Base-by-base conservation (phyloP, 352 stramenopile species). In the Globisporangium polare region DNA sequence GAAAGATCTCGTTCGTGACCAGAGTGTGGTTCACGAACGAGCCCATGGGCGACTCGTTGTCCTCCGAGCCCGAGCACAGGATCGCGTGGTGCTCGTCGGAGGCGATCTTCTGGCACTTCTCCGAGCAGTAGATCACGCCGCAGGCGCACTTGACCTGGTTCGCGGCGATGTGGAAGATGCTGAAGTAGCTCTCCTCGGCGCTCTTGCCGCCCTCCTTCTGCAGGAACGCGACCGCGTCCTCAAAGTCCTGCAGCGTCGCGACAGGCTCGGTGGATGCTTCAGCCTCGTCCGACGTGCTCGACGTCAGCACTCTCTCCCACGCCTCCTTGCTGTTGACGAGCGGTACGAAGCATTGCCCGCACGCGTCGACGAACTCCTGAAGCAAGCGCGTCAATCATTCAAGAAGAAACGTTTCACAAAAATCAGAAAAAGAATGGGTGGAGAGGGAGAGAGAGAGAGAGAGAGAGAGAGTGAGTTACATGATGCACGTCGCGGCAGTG, bases 1-100 rank as follows among this genome's bases (percentile, higher is more conserved):
- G 77, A 71, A 98, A 97, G 61, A 98, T 98, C 71, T 98, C 92
- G 68, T 98, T 98, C 9, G 89, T 97, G 56, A 88, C 76, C 37
- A 86, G 65, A 33, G 82, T 87, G 68, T 95, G 77, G 66, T 87
- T 79, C 27, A 96, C 73, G 46, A 90, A 92, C 17, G 84, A 70
- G 45, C 92, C 82, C 73, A 96, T 94, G 31, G 87, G 83, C 15
- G 65, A 83, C 29, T 72, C 67, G 47, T 88, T 78, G 46, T 80
- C 65, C 24, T 75, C 72, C 46, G 67, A 58, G 37, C 58, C 53
- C 12, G 81, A 65, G 70, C 91, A 97, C 24, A 97, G 65, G 29
- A 95, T 56, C n/a, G 75, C 69, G 72, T 97, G 91, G 58, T 94
- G 78, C 49, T 88, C 74, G 20, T 73, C 66, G 57, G 80, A 94